Base-by-base conservation (phyloP, 2,329 filamentous ascomycete genomes). In the Microcyclospora tardicrescens region DNA sequence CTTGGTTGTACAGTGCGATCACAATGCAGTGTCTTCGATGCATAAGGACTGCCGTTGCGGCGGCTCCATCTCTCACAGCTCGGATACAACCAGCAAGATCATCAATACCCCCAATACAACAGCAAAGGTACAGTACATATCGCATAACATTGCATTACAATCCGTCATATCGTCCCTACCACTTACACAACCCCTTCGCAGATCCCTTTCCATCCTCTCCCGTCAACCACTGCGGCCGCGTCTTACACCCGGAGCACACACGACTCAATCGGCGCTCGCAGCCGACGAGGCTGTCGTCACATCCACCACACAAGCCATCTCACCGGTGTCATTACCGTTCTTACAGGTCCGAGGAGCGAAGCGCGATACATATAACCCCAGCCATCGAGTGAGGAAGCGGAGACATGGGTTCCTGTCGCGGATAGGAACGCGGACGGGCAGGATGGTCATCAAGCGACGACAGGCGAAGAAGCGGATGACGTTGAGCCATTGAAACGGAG, bases 371-470 rank as follows among this genome's bases (percentile, higher is more conserved):
- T 78, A 68, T 52, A 71, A 73, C 42, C 73, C 73, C 4, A 73
- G 67, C 34, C 70, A 77, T 45, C 50, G 66, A 33, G 71, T 77
- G 32, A 64, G 75, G 55, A 79, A 79, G 61, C 64, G 75, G 45
- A 64, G 75, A 49, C 71, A 75, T 59, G 75, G 75, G 2, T 78
- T 76, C 51, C 54, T 79, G 43, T 60, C 68, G 11, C 58, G 75
- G 50, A 47, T 75, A 44, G 61, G 63, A 51, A 65, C 64, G 14
- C 63, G 68, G 53, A 69, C 65, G 38, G 75, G 75, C 27, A 58
- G 69, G 52, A 66, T 66, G 55, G 60, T 69, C 39, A 45, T 79
- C 46, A 66, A 64, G 58, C 62, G 72, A 52, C 62, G 75, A 56
- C 59, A 62, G 50, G 53, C 64, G 38, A 77, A 72, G 64, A 67